Evolutionary conservation across 441 rosid genomes (phyloP).

Genomic region (Jatropha podagrica): DNA sequence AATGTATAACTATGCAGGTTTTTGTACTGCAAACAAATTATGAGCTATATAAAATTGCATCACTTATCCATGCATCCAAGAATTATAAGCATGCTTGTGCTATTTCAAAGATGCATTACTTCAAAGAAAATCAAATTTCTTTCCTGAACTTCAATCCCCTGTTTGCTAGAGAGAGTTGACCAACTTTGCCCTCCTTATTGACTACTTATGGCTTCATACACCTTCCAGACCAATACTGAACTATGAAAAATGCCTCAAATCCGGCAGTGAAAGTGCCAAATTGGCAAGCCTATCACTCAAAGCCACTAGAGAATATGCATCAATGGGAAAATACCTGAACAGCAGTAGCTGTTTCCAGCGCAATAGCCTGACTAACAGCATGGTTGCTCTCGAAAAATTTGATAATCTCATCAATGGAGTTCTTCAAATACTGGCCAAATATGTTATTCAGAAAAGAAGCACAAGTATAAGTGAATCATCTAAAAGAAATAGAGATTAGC

Average conservation of each 20-base stretch:
- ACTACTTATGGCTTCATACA: background rate
- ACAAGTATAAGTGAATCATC: conserved; percentile 16
- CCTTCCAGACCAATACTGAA: background rate
- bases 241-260: background rate
- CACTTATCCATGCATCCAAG: background rate
- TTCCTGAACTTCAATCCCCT: background rate
- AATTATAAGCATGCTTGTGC: background rate
- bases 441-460: conserved; percentile 36
- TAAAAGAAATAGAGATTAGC: conserved; percentile 26
- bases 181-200: background rate
- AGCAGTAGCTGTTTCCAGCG: conserved; percentile 98
- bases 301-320: conserved; percentile 15
- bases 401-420: conserved; percentile 69
- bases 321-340: conserved; percentile 69
- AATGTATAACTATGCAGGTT: background rate
- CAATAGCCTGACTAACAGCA: conserved; percentile 87
- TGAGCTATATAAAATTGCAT: background rate
- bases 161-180: background rate
- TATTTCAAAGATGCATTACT: background rate
- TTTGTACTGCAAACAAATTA: background rate
- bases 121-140: background rate
- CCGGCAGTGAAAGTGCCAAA: background rate
- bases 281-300: conserved; percentile 6
- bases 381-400: conserved; percentile 84
- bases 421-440: conserved; percentile 87